Evolutionary conservation across 345 rosid genomes (phyloP), one percentile per base, ranked within the genome.

Genomic region (Cardamine chenopodiifolia): DNA sequence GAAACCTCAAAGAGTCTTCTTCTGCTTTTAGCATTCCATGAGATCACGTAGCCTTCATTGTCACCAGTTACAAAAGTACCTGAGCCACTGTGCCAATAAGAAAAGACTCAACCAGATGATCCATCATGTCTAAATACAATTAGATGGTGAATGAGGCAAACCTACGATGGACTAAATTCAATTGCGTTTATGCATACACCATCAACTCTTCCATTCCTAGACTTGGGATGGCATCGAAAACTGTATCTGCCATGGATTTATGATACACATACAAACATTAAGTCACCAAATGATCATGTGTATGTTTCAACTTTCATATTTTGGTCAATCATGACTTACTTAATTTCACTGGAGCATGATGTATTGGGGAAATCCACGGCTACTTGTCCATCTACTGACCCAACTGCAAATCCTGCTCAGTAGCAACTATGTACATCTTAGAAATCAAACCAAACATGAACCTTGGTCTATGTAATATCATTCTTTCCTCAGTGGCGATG

Each of bases 381-480:
- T 34, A 91, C 93, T 42, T 83, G 85, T 35, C 97, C 98, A 76
- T 91, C 98, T 57, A 89, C 82, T 60, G 90, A 91, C 64, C 98
- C 98, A 83, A 80, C 86, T 23, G 94, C 93, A 85, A 85, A 90
- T 66, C 97, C 98, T 94, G 85, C 79, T 80, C 23, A 40, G 19
- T 34, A 53, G 6, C 19, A 62, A 76, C 58, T 22, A 1, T 7
- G 2, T 20, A 48, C 62, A 71, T 32, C 15, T 81, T 31, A 71
- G 45, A 26, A 22, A 61, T 17, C 37, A 66, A 49, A 65, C 77
- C 56, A 71, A 45, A 49, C 39, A 8, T 42, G 65, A 49, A 32
- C 50, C 8, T 23, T 20, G 40, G 61, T 9, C 37, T 47, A 37
- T 37, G 45, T 17, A 66, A 1, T 29, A 40, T 44, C 45, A 56